Conservation (phyloP, 169 alveolate species). For the Eimeria zaria region DNA sequence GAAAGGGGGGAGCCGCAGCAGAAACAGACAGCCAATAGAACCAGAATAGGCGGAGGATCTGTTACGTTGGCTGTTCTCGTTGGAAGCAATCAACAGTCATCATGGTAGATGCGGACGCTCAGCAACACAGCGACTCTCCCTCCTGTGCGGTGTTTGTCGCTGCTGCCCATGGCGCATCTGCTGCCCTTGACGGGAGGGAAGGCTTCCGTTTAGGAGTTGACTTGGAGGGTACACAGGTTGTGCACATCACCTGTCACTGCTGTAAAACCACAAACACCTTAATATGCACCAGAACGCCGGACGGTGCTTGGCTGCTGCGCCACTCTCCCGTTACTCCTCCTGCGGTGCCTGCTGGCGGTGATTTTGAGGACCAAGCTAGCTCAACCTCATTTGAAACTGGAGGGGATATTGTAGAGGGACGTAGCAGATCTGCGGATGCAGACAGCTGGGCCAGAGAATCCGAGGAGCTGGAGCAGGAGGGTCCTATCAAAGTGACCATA, state of each 20-base stretch:
- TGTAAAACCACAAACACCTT: constrained; percentile 48
- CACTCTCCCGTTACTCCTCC: constrained; percentile 2
- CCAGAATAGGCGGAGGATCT: neutral
- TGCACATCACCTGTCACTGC: constrained; percentile 66
- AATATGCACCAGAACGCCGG: constrained; percentile 39
- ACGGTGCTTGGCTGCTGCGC: constrained; percentile 70
- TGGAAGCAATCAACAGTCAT: neutral
- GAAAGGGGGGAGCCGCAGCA: constrained; percentile 29
- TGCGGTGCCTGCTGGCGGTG: neutral
- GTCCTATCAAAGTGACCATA: neutral
- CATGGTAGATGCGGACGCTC: constrained; percentile 20
- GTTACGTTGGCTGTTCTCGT: neutral
- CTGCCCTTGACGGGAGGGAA: neutral
- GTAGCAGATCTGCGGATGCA: neutral
- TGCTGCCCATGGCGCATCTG: constrained; percentile 32
- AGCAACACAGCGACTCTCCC: constrained; percentile 30
- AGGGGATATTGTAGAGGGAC: neutral
- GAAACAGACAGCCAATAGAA: neutral
- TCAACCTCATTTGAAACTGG: neutral
- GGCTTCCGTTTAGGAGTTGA: constrained; percentile 24
- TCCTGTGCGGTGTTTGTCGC: neutral
- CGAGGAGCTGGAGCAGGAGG: constrained; percentile 37
- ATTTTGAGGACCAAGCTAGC: neutral
- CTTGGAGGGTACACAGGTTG: constrained; percentile 14
- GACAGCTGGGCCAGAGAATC: constrained; percentile 24